Base-by-base conservation (phyloP, 768 basidiomycete species). In the Cytidiella melzeri region DNA sequence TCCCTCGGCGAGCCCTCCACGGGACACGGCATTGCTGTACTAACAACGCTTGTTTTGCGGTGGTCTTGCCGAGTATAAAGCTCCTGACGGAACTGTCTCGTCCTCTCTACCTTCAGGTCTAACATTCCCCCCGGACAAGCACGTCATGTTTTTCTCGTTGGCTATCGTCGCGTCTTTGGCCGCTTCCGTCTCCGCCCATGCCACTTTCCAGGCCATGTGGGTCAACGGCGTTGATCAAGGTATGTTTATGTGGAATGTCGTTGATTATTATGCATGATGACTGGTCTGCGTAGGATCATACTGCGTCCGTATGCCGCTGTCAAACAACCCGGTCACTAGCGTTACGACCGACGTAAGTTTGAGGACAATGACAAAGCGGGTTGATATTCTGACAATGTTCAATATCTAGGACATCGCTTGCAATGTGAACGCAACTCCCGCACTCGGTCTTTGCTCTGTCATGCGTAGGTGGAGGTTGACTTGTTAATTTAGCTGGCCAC, bases 131-230 rank as follows among this genome's bases (percentile, higher is more conserved):
- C 28, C 45, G 27, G 10, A 39, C n/a, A 18, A n/a, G n/a, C 42
- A 36, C 41, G 45, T 19, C 38, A 50, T 46, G 40, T 69, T 72
- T 68, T 57, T 70, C 49, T 57, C 64, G 46, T 49, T 65, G 23
- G 53, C 64, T 27, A 51, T 68, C 39, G 59, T 61, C n/a, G 69
- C 68, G 10, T 61, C 66, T 11, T 57, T 74, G 39, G 55, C 66
- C 43, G 70, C 67, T 1, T 66, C 67, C 41, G 75, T 59, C n/a
- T 66, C 70, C 23, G 74, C 75, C 4, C 76, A 77, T 57, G 72
- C 76, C 25, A 77, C 76, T 3, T 79, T 73, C 67, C 76, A 79
- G 58, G 67, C 77, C 52, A 56, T 79, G 43, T 78, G 77, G 76
- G 67, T 77, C 44, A 74, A 74, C 46, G 69, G 67, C 45, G 71